Evolutionary conservation across 805 yeast species (phyloP).

Genomic region (Sugiyamaella valdiviana): DNA sequence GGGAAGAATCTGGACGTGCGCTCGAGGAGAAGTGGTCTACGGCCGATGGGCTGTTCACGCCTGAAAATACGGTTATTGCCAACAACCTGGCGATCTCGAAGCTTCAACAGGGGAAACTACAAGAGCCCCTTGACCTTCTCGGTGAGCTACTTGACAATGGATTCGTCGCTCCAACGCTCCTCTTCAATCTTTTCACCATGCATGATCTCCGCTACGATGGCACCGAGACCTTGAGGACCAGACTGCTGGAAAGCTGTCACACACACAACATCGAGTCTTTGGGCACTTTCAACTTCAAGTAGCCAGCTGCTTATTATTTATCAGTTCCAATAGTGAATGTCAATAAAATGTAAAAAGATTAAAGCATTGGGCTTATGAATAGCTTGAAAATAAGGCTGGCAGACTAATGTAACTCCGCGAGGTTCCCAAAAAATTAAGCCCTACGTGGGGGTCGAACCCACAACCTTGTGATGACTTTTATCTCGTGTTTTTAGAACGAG

Average conservation of each 20-base stretch:
- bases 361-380: no score
- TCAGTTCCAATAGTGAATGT: no score
- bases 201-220: conserved; percentile 24
- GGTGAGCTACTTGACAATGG: conserved; percentile 15
- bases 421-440: conserved; percentile 19
- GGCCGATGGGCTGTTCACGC: not conserved
- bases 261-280: conserved; percentile 12
- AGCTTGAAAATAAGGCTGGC: no score
- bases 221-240: conserved; percentile 2
- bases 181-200: conserved; percentile 25
- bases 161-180: conserved; percentile 5
- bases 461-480: conserved; percentile 29
- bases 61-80: not conserved
- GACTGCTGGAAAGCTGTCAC: conserved; percentile 5
- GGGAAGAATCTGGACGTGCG: conserved; percentile 15
- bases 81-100: conserved; percentile 20
- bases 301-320: not conserved
- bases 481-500: conserved; percentile 9
- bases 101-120: conserved; percentile 25
- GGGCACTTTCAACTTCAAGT: conserved; percentile 15
- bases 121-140: conserved; percentile 19
- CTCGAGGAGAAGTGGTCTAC: not conserved
- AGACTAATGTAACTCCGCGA: no score
- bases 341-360: no score
- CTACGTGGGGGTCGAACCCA: conserved; percentile 33